Conservation (phyloP, 805 yeast species). For the Yamadazyma laniorum region DNA sequence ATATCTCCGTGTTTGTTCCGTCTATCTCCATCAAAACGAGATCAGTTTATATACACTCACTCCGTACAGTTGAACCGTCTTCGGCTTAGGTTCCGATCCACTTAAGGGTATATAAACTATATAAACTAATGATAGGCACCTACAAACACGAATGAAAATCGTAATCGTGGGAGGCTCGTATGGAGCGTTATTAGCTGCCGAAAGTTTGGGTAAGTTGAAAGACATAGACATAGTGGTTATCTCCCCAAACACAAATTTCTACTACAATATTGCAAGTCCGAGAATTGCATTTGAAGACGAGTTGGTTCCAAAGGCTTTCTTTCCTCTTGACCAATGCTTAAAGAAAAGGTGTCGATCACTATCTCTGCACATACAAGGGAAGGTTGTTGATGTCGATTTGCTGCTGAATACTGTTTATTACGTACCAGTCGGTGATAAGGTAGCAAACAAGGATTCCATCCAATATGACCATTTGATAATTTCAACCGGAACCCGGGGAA, state of each 20-base stretch:
- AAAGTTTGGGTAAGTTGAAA: conserved; percentile 11
- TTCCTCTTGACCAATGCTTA: conserved; percentile 20
- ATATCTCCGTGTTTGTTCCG: too few relatives aligned
- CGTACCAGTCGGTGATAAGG: not conserved
- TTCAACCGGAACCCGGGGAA: conserved; percentile 31
- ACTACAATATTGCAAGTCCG: conserved; percentile 30
- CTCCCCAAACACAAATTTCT: conserved; percentile 26
- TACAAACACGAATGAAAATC: too few relatives aligned
- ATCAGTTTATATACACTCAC: not conserved
- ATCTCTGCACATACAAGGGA: conserved; percentile 20
- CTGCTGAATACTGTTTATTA: conserved; percentile 18
- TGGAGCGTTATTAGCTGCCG: conserved; percentile 30
- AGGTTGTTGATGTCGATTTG: conserved; percentile 24
- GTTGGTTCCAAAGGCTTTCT: conserved; percentile 17
- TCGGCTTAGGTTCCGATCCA: too few relatives aligned
- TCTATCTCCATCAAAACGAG: too few relatives aligned
- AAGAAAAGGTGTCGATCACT: conserved; percentile 13
- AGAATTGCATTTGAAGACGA: conserved; percentile 29
- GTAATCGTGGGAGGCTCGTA: conserved; percentile 38
- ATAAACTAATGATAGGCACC: too few relatives aligned
- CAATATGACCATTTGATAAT: conserved; percentile 32
- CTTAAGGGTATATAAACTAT: too few relatives aligned
- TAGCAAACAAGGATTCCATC: conserved; percentile 5
- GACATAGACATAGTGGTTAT: conserved; percentile 20
- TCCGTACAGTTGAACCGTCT: too few relatives aligned